Percentiles rank a stretch among this genome's conserved stretches.
These are phyloP conservation scores for Trametes pubescens DNA, from an alignment of 1,284 basidiomycete genomes.

Conservation along the genomic window DNA sequence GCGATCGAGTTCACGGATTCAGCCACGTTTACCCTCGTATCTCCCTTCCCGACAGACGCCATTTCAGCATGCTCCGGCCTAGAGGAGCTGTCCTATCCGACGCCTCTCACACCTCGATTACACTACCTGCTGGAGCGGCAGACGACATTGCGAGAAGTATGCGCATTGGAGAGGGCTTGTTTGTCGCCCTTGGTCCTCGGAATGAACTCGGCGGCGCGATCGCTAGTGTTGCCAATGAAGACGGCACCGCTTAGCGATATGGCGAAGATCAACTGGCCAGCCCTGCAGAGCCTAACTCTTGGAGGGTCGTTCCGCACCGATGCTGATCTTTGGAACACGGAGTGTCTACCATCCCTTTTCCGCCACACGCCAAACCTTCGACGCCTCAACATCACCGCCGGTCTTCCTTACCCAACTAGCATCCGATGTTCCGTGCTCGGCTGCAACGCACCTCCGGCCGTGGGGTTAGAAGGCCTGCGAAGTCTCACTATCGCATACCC, in stretches of 20 bases:
- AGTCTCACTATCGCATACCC: background rate
- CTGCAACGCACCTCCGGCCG: background rate
- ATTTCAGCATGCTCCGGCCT: background rate
- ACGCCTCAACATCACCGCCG: background rate
- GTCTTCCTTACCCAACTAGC: background rate
- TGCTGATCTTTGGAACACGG: no score
- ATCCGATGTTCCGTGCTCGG: background rate
- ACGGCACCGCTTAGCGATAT: background rate
- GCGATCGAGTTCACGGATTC: background rate
- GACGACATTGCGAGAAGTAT: background rate
- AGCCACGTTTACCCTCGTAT: background rate
- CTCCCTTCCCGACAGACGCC: background rate
- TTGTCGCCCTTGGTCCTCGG: background rate
- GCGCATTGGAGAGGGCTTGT: background rate
- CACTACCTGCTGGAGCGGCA: background rate
- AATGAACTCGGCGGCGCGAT: background rate
- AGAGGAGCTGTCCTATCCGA: background rate
- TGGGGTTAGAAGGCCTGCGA: background rate
- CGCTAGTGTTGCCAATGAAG: background rate
- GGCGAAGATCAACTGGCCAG: background rate
- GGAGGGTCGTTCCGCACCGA: background rate
- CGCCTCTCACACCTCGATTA: background rate
- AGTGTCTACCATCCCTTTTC: background rate
- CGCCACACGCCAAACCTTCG: background rate
- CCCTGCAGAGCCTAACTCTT: background rate